Percentiles rank a stretch among this genome's conserved stretches.
phyloP scores from a whole-genome alignment of 2,329 filamentous ascomycete species.

The Magnaporthales sp. region DNA sequence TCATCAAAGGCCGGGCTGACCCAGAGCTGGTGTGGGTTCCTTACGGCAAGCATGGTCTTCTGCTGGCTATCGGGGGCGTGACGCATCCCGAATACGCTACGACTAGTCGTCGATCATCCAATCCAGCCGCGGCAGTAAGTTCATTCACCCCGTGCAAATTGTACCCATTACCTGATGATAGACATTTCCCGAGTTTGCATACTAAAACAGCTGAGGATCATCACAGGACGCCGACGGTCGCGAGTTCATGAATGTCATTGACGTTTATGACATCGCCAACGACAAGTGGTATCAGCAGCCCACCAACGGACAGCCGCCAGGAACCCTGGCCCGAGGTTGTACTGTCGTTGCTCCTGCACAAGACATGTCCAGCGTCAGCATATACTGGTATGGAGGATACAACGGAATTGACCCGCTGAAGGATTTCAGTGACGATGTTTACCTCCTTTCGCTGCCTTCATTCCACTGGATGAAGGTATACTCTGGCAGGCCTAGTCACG shows the following conservation, averaged over 20 bases:
- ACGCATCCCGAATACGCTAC: slow-evolving; percentile 44
- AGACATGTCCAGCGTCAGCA: slow-evolving; percentile 67
- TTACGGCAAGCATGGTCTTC: slow-evolving; percentile 64
- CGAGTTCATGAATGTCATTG: slow-evolving; percentile 59
- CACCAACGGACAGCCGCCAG: slow-evolving; percentile 50
- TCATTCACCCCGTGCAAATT: neutral
- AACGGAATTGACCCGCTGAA: slow-evolving; percentile 34
- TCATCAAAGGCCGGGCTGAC: slow-evolving; percentile 47
- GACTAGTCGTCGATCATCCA: slow-evolving; percentile 16
- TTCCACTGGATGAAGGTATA: slow-evolving; percentile 65
- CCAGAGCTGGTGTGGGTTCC: slow-evolving; percentile 68
- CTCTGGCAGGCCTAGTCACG: slow-evolving; percentile 39
- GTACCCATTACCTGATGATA: neutral
- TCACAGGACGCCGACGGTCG: slow-evolving; percentile 54
- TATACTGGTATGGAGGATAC: slow-evolving; percentile 80
- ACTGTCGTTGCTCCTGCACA: slow-evolving; percentile 64
- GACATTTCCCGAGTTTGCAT: neutral
- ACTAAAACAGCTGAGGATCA: neutral
- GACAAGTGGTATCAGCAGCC: slow-evolving; percentile 61
- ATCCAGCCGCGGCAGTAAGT: slow-evolving; percentile 31
- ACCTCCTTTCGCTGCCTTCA: slow-evolving; percentile 70
- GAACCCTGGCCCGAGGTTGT: slow-evolving; percentile 56
- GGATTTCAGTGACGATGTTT: slow-evolving; percentile 57
- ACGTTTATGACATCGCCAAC: slow-evolving; percentile 62
- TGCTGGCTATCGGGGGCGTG: slow-evolving; percentile 72